phyloP scores from a whole-genome alignment of 2,329 filamentous ascomycete species.

The Alternaria alternata region DNA sequence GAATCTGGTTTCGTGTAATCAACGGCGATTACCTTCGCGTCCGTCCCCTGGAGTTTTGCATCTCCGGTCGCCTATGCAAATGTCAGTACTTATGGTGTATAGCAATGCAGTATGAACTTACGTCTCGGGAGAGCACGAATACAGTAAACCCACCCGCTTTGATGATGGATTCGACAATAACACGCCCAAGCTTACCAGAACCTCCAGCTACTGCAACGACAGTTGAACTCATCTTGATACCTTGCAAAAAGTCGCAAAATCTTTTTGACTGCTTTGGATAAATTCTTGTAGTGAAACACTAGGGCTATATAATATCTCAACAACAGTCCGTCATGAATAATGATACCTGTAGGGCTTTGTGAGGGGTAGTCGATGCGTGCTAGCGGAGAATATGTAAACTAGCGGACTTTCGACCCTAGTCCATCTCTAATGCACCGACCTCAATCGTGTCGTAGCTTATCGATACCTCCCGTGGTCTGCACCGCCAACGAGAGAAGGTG shows the following conservation, averaged over 20 bases:
- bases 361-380: too few species aligned
- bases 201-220: constrained; percentile 31
- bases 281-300: not conserved
- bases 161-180: constrained; percentile 21
- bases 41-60: constrained; percentile 3
- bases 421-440: too few species aligned
- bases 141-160: constrained; percentile 2
- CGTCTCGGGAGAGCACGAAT: constrained; percentile 7
- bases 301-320: not conserved
- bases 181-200: constrained; percentile 21
- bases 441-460: too few species aligned
- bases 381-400: not conserved
- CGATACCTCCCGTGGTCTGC: too few species aligned
- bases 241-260: not conserved
- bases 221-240: not conserved
- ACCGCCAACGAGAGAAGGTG: too few species aligned
- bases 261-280: not conserved
- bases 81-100: not conserved
- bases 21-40: constrained; percentile 8
- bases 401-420: not conserved
- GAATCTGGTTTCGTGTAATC: constrained; percentile 16
- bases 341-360: too few species aligned
- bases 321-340: too few species aligned
- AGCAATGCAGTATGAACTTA: not conserved
- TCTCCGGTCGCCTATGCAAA: not conserved